These are phyloP conservation scores for Syzygium malaccense DNA, from an alignment of 441 rosid species.

Conservation along the genomic window DNA sequence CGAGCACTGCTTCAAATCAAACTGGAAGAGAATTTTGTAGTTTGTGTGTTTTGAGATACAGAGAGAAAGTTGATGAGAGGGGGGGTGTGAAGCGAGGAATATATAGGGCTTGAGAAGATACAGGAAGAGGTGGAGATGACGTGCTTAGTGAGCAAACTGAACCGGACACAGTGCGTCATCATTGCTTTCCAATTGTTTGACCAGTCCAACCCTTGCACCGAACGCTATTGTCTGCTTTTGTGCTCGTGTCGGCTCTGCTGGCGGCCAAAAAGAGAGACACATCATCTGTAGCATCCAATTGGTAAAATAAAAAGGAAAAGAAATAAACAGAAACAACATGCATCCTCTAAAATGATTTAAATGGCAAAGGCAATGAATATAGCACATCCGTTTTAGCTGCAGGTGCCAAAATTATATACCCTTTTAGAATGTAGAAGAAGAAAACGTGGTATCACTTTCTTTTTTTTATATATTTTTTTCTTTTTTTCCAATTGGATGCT, in stretches of 20 bases:
- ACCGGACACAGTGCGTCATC: background rate
- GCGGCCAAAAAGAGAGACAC: background rate
- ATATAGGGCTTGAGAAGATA: background rate
- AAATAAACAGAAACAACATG: background rate
- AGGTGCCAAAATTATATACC: background rate
- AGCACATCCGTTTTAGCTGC: background rate
- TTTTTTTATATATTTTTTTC: background rate
- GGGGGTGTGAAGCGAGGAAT: background rate
- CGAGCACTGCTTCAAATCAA: background rate
- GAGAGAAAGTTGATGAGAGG: background rate
- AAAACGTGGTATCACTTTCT: no score
- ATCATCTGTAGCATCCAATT: background rate
- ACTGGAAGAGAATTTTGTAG: background rate
- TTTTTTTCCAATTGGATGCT: background rate
- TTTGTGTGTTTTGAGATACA: background rate
- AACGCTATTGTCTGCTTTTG: rapidly evolving
- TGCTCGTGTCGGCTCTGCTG: background rate
- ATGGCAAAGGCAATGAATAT: background rate
- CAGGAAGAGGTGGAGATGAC: background rate
- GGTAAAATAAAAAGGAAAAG: background rate
- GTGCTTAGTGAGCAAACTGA: background rate
- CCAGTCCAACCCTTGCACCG: background rate
- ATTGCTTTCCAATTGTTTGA: background rate
- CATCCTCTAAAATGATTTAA: background rate
- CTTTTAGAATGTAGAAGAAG: no score